Evolutionary conservation across 1,139 yeast genomes (phyloP), one percentile per base, ranked within the genome.

Genomic region (Saccharomyces uvarum): DNA sequence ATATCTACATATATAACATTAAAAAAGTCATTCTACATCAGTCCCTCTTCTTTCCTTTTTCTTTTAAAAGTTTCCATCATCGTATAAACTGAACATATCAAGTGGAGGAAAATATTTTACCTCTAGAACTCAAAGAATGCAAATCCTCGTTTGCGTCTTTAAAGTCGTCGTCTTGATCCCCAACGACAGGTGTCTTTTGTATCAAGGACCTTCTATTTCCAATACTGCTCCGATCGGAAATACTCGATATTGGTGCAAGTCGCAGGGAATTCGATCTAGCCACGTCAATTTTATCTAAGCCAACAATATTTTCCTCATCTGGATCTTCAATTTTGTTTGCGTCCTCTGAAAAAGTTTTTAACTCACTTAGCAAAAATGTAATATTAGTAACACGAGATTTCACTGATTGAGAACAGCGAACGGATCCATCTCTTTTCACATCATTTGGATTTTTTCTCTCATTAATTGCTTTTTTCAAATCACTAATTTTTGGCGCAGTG

Each of bases 311-410:
- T 51, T 67, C 72, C 51, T 69, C 72, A 56, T 68, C 70, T 3
- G 71, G 70, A 57, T 68, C 71, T 28, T 57, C 57, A 33, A 69
- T 63, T 46, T 59, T 65, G 21, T 61, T 56, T 11, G 56, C 61
- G 19, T 63, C 64, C 42, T 56, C 56, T 16, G 61, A 63, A 27
- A 57, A 58, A 46, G 60, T 63, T 49, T 61, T 64, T 16, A 70
- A 55, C 55, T 70, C 73, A 50, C 64, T 64, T 16, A 70, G 57
- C 46, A 70, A 59, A 53, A 70, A 70, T 5, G 73, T 68, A 8
- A 70, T 69, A 53, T 70, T 68, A 9, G 72, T 70, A 4, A 70
- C 66, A 51, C 64, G 64, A 1, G 73, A 70, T 53, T 65, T 69
- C 4, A 70, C 69, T 9, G 72, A 69, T 54, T 68, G 71, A 2